Evolutionary conservation across 305 asterid genomes (phyloP), one percentile per base, ranked within the genome.

Genomic region (Fraxinus platypoda): DNA sequence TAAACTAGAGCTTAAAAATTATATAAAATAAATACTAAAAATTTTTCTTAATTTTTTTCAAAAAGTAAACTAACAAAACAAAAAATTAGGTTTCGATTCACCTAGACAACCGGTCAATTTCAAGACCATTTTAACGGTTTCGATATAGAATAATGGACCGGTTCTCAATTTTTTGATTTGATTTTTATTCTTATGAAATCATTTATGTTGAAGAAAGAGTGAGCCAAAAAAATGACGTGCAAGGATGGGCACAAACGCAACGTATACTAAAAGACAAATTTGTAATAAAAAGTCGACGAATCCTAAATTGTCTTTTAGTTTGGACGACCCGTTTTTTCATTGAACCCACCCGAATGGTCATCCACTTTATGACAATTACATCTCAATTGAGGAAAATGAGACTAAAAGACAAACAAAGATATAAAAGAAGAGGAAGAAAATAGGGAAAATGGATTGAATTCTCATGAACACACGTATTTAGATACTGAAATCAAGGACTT

Each of bases 291-390:
- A 37, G 71, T 79, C 64, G 75, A 74, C 35, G 79, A 66, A 74
- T 79, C 74, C 5, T 34, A 25, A 6, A 46, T 75, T 78, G 88
- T 85, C 81, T 38, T 75, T 75, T 28, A 43, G 81, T 26, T 78
- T 76, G 84, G 78, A 3, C 15, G n/a, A 43, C n/a, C 54, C 54
- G n/a, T 13, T 43, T 43, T 43, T 43, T 43, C n/a, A 43, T 2
- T 43, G 81, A 34, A 57, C 68, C 28, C 68, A 57, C 68, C 28
- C 68, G 68, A 57, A 43, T 26, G 21, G 25, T 66, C 64, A 28
- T 30, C 57, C 34, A 49, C 19, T 23, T 75, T 28, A 62, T 37
- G 15, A 74, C 64, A 38, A 28, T 43, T 23, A 68, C 31, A 66
- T 66, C 6, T 8, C 46, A 70, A 52, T 26, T 66, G 35, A 12